These are phyloP conservation scores for Solioccasus polychromus DNA, from an alignment of 768 basidiomycete species.

Conservation along the genomic window DNA sequence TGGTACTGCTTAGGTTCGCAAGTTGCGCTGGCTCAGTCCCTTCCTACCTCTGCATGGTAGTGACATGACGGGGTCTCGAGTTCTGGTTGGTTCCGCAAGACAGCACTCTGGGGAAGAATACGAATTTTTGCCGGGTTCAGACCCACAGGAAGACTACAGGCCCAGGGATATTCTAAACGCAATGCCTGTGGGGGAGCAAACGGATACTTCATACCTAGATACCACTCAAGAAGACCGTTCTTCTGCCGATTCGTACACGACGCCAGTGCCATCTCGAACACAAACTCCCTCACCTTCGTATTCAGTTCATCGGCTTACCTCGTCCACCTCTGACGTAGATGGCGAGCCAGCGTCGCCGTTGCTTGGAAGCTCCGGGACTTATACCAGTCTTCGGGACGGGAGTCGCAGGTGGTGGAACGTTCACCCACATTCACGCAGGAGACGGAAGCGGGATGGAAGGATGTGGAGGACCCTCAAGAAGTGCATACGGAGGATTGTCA, in stretches of 20 bases:
- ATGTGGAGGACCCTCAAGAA: conserved; percentile 52
- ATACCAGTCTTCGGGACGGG: conserved; percentile 43
- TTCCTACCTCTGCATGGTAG: conserved; percentile 12
- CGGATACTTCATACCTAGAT: conserved; percentile 24
- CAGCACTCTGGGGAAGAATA: conserved; percentile 34
- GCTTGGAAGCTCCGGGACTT: conserved; percentile 27
- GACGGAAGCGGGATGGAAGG: conserved; percentile 49
- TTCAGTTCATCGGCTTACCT: conserved; percentile 46
- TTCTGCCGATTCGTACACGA: conserved; percentile 34
- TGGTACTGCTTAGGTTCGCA: neutral
- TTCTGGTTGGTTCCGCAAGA: conserved; percentile 12
- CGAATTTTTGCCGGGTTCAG: conserved; percentile 44
- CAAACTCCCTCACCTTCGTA: conserved; percentile 60
- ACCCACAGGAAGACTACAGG: conserved; percentile 39
- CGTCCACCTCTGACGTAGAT: conserved; percentile 60
- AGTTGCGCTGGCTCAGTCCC: neutral
- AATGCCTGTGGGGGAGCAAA: conserved; percentile 8
- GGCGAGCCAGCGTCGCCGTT: conserved; percentile 53
- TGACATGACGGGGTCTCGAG: conserved; percentile 19
- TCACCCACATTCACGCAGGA: conserved; percentile 39
- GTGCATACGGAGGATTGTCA: conserved; percentile 52
- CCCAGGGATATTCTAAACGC: conserved; percentile 13
- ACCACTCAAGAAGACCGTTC: conserved; percentile 19
- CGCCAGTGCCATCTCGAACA: conserved; percentile 63
- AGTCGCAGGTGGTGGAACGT: conserved; percentile 57